Percentiles rank a stretch among this genome's conserved stretches.
These are phyloP conservation scores for Sarcodon aspratus DNA, from an alignment of 768 basidiomycete species.

Conservation along the genomic window DNA sequence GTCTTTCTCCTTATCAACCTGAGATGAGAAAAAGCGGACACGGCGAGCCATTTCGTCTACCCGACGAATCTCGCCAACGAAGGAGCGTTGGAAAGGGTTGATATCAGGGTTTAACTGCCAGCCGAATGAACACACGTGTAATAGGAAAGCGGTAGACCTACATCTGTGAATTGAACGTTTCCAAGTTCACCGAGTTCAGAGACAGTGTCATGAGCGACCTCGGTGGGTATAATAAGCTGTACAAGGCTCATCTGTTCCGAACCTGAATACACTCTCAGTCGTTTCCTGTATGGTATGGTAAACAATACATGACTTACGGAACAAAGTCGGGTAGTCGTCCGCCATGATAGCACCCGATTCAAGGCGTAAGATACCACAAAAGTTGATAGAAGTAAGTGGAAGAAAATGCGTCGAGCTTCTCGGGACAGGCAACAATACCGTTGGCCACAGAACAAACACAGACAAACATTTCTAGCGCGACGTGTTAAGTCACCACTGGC, in stretches of 20 bases:
- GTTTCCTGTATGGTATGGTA: conserved; percentile 5
- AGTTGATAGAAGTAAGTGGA: no score
- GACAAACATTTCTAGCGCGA: no score
- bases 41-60: conserved; percentile 95
- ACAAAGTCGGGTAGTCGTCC: conserved; percentile 74
- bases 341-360: conserved; percentile 31
- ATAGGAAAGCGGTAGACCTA: conserved; percentile 25
- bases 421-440: no score
- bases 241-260: conserved; percentile 98
- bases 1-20: conserved; percentile 82
- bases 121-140: not conserved
- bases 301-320: conserved; percentile 44
- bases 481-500: no score
- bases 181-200: conserved; percentile 92
- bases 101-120: conserved; percentile 82
- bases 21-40: conserved; percentile 77
- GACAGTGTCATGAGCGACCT: conserved; percentile 96
- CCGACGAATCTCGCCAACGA: conserved; percentile 90
- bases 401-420: no score
- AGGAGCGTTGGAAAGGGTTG: conserved; percentile 97
- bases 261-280: conserved; percentile 30
- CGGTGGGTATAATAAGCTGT: conserved; percentile 92
- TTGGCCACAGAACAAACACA: no score
- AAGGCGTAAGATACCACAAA: no score
- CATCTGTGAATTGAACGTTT: conserved; percentile 96